Conservation (phyloP, 306 rosid species). For the Psophocarpus tetragonolobus region DNA sequence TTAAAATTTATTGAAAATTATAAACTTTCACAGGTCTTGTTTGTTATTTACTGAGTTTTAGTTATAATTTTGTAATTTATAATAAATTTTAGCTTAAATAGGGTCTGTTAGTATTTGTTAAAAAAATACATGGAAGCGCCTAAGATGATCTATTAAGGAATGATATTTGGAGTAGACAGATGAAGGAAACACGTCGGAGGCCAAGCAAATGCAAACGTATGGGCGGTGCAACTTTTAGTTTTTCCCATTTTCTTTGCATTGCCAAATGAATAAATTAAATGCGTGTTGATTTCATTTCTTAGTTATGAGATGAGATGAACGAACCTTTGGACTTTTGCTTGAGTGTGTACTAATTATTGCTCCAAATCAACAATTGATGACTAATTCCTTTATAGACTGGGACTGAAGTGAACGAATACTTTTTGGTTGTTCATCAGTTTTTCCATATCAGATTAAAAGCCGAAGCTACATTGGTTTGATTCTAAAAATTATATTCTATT, state of each 20-base stretch:
- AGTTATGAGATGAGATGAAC: not conserved
- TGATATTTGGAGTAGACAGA: not conserved
- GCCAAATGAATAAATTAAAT: not conserved
- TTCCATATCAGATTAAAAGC: not conserved
- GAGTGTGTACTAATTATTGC: not conserved
- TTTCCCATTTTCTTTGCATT: not conserved
- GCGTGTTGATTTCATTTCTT: not conserved
- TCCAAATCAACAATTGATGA: not conserved
- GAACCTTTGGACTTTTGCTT: not conserved
- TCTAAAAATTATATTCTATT: not conserved
- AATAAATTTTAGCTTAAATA: not conserved
- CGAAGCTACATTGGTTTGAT: not conserved
- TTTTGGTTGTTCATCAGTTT: not conserved
- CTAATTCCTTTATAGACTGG: not conserved
- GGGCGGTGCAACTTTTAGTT: not conserved
- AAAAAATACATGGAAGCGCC: not conserved
- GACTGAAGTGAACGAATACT: not conserved
- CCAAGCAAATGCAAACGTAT: not conserved
- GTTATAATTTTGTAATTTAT: not conserved
- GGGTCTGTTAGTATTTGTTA: not conserved
- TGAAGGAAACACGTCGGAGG: not conserved
- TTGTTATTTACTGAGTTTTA: too few species aligned
- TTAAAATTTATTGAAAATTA: not conserved
- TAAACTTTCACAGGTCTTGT: too few species aligned
- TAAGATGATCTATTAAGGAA: not conserved